Evolutionary conservation across 352 stramenopile species (phyloP).

Genomic region (Pythium graminicola): DNA sequence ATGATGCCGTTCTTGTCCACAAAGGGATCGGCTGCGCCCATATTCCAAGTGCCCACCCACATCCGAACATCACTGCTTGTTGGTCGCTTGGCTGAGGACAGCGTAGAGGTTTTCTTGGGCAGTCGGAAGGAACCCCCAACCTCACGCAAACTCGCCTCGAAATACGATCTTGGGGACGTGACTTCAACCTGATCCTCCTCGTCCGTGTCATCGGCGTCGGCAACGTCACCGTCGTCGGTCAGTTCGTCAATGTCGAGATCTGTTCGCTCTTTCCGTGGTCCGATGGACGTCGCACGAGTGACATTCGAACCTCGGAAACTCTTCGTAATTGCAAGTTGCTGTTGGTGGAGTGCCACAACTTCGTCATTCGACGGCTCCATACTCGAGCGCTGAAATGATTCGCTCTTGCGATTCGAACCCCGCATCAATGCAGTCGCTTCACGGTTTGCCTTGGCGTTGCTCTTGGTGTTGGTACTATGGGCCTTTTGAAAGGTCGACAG

Average conservation of each 20-base stretch:
- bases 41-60: slow-evolving; percentile 86
- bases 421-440: slow-evolving; percentile 27
- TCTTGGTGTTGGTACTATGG: slow-evolving; percentile 42
- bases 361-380: slow-evolving; percentile 24
- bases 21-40: slow-evolving; percentile 76
- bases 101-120: slow-evolving; percentile 9
- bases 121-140: slow-evolving; percentile 35
- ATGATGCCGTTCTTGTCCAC: slow-evolving; percentile 63
- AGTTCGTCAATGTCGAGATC: slow-evolving; percentile 36
- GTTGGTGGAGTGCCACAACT: slow-evolving; percentile 29
- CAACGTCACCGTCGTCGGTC: slow-evolving; percentile 15
- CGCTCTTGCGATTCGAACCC: slow-evolving; percentile 35
- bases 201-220: slow-evolving; percentile 2
- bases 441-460: slow-evolving; percentile 21
- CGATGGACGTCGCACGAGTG: slow-evolving; percentile 12
- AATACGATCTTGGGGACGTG: slow-evolving; percentile 60
- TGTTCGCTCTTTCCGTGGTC: slow-evolving; percentile 19
- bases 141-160: slow-evolving; percentile 40
- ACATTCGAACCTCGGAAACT: slow-evolving; percentile 27
- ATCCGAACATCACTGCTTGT: slow-evolving; percentile 54
- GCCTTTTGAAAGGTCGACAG: slow-evolving; percentile 20
- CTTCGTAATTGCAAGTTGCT: slow-evolving; percentile 35
- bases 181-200: slow-evolving; percentile 27
- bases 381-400: slow-evolving; percentile 35
- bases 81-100: slow-evolving; percentile 25